Evolutionary conservation across 2,329 filamentous ascomycete species (phyloP).

Genomic region (Neofusicoccum laricinum): DNA sequence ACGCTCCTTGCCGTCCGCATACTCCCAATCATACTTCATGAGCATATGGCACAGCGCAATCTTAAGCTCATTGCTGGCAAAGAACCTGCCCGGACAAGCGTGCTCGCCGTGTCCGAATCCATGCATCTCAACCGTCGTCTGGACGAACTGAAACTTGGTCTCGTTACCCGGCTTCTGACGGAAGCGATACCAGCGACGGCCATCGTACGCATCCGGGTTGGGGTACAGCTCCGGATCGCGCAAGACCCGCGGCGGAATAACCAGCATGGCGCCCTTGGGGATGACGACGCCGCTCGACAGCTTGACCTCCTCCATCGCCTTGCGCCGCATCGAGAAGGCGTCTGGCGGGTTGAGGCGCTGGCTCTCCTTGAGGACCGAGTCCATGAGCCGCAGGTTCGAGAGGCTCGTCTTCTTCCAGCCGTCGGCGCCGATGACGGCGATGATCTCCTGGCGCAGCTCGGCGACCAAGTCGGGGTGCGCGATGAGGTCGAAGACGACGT

Average conservation of each 20-base stretch:
- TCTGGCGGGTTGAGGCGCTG: neutral
- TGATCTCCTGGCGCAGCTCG: constrained; percentile 18
- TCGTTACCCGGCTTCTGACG: constrained; percentile 20
- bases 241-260: neutral
- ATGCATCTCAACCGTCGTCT: neutral
- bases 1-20: neutral
- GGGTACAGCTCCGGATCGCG: neutral
- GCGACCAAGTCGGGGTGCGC: constrained; percentile 18
- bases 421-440: neutral
- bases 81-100: constrained; percentile 33
- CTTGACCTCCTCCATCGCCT: neutral
- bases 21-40: neutral
- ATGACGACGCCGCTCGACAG: neutral
- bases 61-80: constrained; percentile 33
- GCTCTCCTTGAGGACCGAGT: constrained; percentile 20
- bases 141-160: constrained; percentile 20
- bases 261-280: neutral
- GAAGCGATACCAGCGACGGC: neutral
- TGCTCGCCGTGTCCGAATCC: constrained; percentile 32
- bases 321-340: neutral
- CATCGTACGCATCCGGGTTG: neutral
- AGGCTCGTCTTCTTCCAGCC: constrained; percentile 8
- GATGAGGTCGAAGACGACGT: constrained; percentile 17
- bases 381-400: constrained; percentile 16
- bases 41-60: constrained; percentile 25